Evolutionary conservation across 164 flowering plant species (phyloP).

Genomic region (Vitis riparia): DNA sequence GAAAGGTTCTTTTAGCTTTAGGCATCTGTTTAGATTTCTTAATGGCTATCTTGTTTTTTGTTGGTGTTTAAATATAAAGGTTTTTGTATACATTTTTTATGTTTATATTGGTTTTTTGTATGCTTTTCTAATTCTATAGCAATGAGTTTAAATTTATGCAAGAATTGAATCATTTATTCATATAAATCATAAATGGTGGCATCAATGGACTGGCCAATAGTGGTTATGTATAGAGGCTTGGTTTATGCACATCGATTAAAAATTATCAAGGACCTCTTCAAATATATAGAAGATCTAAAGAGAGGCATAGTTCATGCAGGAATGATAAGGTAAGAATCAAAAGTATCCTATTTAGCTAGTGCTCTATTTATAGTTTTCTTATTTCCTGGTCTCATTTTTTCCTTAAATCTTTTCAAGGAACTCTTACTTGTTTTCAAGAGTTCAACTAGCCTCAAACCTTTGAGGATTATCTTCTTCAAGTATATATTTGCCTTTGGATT

Average conservation of each 20-base stretch:
- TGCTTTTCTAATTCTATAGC: no score
- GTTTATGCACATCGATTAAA: constrained; percentile 67
- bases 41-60: no score
- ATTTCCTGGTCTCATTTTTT: neutral
- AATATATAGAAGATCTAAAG: constrained; percentile 31
- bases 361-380: neutral
- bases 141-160: no score
- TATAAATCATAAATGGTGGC: constrained; percentile 51
- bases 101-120: no score
- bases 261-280: constrained; percentile 71
- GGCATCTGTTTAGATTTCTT: no score
- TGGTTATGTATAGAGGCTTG: constrained; percentile 51
- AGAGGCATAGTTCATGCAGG: constrained; percentile 48
- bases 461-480: constrained; percentile 84
- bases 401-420: constrained; percentile 44
- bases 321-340: constrained; percentile 56
- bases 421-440: constrained; percentile 48
- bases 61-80: no score
- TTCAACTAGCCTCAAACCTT: constrained; percentile 55
- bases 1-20: no score
- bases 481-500: neutral
- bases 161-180: neutral
- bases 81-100: no score
- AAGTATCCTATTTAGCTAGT: neutral
- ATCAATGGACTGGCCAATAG: constrained; percentile 72